Conservation (phyloP, 495 filamentous ascomycete species). For the Parmelia sp. region DNA sequence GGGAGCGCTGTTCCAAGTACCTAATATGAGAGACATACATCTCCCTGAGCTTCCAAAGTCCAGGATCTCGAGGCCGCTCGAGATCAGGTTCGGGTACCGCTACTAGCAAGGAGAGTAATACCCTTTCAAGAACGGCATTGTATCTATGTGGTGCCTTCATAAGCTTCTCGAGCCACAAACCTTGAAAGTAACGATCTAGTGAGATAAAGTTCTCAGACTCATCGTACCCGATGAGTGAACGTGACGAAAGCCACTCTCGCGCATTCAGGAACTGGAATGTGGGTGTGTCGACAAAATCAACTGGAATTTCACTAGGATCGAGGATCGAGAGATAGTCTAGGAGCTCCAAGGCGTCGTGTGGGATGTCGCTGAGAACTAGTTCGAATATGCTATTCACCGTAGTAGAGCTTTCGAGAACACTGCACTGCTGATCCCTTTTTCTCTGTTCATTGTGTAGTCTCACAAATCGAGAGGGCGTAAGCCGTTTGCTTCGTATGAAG, state of each 20-base stretch:
- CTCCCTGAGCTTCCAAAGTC: background rate
- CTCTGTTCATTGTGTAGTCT: background rate
- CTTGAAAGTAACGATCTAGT: background rate
- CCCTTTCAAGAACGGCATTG: background rate
- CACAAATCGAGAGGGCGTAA: slow-evolving; percentile 4
- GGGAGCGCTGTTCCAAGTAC: background rate
- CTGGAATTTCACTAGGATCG: background rate
- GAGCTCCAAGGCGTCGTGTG: background rate
- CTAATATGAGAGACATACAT: background rate
- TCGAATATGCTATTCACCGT: background rate
- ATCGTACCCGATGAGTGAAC: background rate
- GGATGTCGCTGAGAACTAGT: background rate
- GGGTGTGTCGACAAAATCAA: background rate
- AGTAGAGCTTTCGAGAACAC: background rate
- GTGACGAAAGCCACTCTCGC: slow-evolving; percentile 1
- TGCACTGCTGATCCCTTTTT: background rate
- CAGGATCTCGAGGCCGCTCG: slow-evolving; percentile 1
- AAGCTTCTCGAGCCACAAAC: background rate
- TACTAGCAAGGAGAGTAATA: background rate
- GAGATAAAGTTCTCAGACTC: background rate
- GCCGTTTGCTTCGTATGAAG: slow-evolving; percentile 1
- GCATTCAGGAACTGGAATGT: slow-evolving; percentile 2
- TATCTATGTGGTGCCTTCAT: background rate
- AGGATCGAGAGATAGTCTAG: background rate
- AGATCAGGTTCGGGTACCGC: slow-evolving; percentile 1